phyloP scores from a whole-genome alignment of 495 filamentous ascomycete species.

The Tuber umbilicatum region DNA sequence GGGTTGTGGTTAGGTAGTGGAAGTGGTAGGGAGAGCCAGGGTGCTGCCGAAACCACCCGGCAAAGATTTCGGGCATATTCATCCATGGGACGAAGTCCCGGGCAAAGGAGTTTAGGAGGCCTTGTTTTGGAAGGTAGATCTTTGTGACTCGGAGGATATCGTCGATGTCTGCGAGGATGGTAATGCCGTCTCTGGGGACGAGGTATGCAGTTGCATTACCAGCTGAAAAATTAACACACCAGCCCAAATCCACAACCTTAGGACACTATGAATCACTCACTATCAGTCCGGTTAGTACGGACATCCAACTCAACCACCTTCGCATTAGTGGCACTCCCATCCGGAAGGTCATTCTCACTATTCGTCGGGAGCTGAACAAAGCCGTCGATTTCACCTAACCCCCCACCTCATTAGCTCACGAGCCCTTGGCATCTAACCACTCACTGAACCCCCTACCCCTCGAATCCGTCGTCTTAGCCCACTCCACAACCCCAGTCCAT shows the following conservation, averaged over 20 bases:
- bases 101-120: slow-evolving; percentile 70
- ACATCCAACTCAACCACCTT: slow-evolving; percentile 60
- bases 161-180: slow-evolving; percentile 68
- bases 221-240: slow-evolving; percentile 19
- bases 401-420: slow-evolving; percentile 50
- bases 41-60: slow-evolving; percentile 21
- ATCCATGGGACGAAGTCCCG: slow-evolving; percentile 63
- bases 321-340: slow-evolving; percentile 53
- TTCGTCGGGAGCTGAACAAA: slow-evolving; percentile 54
- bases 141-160: slow-evolving; percentile 77
- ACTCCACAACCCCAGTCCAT: slow-evolving; percentile 43
- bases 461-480: slow-evolving; percentile 28
- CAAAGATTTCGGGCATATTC: slow-evolving; percentile 59
- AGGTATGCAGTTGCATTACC: slow-evolving; percentile 74
- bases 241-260: neutral
- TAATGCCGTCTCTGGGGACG: slow-evolving; percentile 59
- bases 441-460: slow-evolving; percentile 42
- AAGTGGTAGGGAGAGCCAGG: slow-evolving; percentile 54
- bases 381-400: slow-evolving; percentile 66
- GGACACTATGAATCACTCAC: slow-evolving; percentile 9
- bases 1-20: slow-evolving; percentile 78
- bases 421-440: slow-evolving; percentile 49
- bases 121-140: slow-evolving; percentile 67
- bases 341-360: slow-evolving; percentile 43
- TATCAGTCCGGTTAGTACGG: slow-evolving; percentile 55